Evolutionary conservation across 2,329 filamentous ascomycete species (phyloP).

Genomic region (Boeremia lycopersici): DNA sequence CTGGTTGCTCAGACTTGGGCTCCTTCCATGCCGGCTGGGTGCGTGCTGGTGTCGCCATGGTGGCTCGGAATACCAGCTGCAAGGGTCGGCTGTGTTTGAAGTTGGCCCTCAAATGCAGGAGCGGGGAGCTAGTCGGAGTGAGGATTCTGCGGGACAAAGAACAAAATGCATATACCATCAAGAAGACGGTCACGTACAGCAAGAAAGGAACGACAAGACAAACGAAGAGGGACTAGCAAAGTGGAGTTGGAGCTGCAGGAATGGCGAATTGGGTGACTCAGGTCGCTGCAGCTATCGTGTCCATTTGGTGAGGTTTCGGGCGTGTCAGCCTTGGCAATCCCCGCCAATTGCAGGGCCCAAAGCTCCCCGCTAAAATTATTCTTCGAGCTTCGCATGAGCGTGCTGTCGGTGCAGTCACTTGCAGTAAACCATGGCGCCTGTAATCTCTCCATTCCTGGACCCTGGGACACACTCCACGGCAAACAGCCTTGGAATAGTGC

Average conservation of each 20-base stretch:
- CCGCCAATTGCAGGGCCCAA: conserved; percentile 31
- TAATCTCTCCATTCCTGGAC: conserved; percentile 77
- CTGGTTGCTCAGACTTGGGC: conserved; percentile 51
- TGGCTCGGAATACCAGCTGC: conserved; percentile 23
- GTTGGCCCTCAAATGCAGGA: conserved; percentile 22
- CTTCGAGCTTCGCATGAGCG: conserved; percentile 10
- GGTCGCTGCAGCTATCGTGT: conserved; percentile 26
- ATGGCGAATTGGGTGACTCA: conserved; percentile 18
- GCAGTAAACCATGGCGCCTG: conserved; percentile 29
- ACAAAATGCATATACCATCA: conserved; percentile 41
- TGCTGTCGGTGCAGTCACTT: neutral
- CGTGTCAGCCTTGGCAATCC: conserved; percentile 22
- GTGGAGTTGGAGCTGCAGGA: conserved; percentile 10
- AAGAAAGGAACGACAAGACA: conserved; percentile 25
- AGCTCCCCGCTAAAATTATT: conserved; percentile 34
- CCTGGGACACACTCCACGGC: conserved; percentile 67
- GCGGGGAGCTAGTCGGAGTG: conserved; percentile 28
- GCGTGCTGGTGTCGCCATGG: conserved; percentile 44
- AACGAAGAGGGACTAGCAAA: conserved; percentile 19
- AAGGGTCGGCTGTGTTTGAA: conserved; percentile 22
- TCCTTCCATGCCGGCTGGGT: conserved; percentile 49
- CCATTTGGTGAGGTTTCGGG: conserved; percentile 26
- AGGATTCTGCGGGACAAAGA: conserved; percentile 36
- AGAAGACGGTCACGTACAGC: conserved; percentile 20
- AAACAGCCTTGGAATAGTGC: conserved; percentile 78